Conservation (phyloP, 2,329 filamentous ascomycete genomes). For the Fusarium sp. region DNA sequence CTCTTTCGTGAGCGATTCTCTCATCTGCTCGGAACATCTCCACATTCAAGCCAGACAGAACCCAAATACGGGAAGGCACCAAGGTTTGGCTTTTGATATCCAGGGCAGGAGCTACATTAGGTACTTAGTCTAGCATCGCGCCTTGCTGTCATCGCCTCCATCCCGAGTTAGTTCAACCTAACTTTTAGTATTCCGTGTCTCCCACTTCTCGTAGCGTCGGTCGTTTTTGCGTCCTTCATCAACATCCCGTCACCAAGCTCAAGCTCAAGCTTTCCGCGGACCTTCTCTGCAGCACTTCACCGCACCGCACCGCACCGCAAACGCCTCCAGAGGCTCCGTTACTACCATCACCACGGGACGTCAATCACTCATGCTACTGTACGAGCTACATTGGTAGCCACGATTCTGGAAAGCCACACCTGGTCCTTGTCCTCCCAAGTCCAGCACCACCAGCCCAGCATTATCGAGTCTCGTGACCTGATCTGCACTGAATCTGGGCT, state of each 20-base stretch:
- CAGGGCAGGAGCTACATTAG: constrained; percentile 23
- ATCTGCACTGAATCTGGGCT: constrained; percentile 29
- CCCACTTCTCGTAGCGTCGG: constrained; percentile 39
- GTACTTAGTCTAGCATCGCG: constrained; percentile 31
- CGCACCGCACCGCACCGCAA: constrained; percentile 11
- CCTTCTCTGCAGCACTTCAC: neutral
- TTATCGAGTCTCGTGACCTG: constrained; percentile 41
- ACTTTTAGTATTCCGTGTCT: constrained; percentile 20
- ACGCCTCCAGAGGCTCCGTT: neutral
- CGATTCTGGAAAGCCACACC: constrained; percentile 29
- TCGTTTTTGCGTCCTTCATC: constrained; percentile 35
- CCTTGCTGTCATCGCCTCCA: constrained; percentile 38
- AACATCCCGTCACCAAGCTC: constrained; percentile 22
- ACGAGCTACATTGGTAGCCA: constrained; percentile 9
- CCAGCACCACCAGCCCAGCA: constrained; percentile 16
- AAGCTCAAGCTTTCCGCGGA: constrained; percentile 1
- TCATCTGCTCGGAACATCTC: constrained; percentile 4
- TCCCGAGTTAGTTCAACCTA: constrained; percentile 34
- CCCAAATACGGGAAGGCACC: constrained; percentile 19
- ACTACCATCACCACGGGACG: neutral
- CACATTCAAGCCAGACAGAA: constrained; percentile 3
- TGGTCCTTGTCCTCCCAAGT: constrained; percentile 37
- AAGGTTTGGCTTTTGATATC: constrained; percentile 20
- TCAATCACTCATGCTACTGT: constrained; percentile 5
- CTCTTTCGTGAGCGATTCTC: neutral